phyloP scores from a whole-genome alignment of 2,329 filamentous ascomycete genomes.

The Fusarium staphyleae region DNA sequence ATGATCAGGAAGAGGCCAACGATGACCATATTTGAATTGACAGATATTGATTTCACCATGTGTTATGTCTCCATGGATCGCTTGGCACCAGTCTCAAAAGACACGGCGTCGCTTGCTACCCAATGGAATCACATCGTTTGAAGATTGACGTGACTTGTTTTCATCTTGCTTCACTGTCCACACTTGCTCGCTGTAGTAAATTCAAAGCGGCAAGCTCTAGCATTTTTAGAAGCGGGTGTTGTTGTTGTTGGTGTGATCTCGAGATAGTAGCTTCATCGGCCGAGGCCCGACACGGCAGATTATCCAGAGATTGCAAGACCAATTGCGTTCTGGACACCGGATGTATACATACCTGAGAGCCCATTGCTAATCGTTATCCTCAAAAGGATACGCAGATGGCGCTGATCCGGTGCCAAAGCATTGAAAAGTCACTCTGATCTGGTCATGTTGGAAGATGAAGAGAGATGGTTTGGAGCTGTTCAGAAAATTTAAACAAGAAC shows the following conservation, averaged over 20 bases:
- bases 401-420: neutral
- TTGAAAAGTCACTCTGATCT: neutral
- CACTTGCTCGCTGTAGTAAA: constrained; percentile 66
- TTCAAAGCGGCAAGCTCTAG: constrained; percentile 70
- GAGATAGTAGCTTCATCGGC: neutral
- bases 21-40: neutral
- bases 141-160: constrained; percentile 46
- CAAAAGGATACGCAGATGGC: constrained; percentile 7
- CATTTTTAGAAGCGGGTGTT: constrained; percentile 63
- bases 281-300: too few relatives aligned
- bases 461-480: neutral
- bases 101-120: constrained; percentile 42
- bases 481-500: constrained; percentile 25
- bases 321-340: constrained; percentile 2
- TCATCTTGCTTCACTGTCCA: constrained; percentile 73
- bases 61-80: constrained; percentile 49
- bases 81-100: constrained; percentile 42
- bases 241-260: neutral
- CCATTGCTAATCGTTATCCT: constrained; percentile 22
- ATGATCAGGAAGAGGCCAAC: neutral
- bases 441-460: constrained; percentile 9
- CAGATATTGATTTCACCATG: constrained; percentile 1
- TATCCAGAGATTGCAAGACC: neutral
- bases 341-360: constrained; percentile 30
- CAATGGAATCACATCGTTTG: constrained; percentile 40